These are phyloP conservation scores for Suillus occidentalis DNA, from an alignment of 768 basidiomycete species.

Conservation along the genomic window DNA sequence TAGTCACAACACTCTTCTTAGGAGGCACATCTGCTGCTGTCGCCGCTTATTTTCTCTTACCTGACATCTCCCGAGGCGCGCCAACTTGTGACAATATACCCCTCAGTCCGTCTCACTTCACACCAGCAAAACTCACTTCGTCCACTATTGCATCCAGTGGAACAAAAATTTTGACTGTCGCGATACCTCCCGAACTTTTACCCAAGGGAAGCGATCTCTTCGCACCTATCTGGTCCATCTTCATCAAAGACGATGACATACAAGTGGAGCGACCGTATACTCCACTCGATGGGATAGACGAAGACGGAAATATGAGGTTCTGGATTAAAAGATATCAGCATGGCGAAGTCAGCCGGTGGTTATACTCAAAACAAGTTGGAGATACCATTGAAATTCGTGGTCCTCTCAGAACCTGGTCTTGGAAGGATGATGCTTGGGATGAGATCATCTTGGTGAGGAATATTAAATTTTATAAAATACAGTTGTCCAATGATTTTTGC, in stretches of 20 bases:
- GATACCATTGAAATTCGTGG: conserved; percentile 76
- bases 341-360: conserved; percentile 83
- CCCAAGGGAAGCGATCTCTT: conserved; percentile 22
- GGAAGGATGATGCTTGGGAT: conserved; percentile 65
- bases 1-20: conserved; percentile 13
- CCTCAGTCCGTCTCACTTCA: conserved; percentile 52
- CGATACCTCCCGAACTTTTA: conserved; percentile 47
- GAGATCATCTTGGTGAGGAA: conserved; percentile 71
- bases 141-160: conserved; percentile 53
- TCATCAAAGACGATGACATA: conserved; percentile 83
- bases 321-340: conserved; percentile 81
- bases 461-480: background rate
- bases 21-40: conserved; percentile 42
- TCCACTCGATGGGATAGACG: conserved; percentile 70
- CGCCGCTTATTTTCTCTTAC: conserved; percentile 53
- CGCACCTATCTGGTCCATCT: conserved; percentile 71
- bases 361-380: conserved; percentile 67
- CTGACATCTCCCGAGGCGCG: conserved; percentile 45
- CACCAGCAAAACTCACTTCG: conserved; percentile 56
- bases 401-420: conserved; percentile 67
- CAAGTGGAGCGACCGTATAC: conserved; percentile 88
- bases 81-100: conserved; percentile 39
- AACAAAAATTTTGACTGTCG: conserved; percentile 65
- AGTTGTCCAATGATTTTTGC: background rate
- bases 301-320: conserved; percentile 64